Evolutionary conservation across 352 stramenopile species (phyloP).

Genomic region (Sclerospora graminicola): DNA sequence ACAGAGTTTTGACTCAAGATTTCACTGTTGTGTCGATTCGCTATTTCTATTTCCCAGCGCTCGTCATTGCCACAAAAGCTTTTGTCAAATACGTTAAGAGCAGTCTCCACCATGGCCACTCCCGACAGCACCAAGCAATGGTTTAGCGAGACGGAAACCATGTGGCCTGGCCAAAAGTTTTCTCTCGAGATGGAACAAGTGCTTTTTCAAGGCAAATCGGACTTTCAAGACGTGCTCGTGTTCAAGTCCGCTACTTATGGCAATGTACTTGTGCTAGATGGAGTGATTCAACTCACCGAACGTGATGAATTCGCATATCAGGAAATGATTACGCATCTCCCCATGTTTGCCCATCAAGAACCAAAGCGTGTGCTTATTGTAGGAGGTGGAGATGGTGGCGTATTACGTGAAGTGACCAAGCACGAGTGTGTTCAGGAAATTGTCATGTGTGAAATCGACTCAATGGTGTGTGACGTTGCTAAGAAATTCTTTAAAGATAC

Average conservation of each 20-base stretch:
- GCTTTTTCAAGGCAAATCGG: slow-evolving; percentile 93
- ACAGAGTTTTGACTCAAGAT: slow-evolving; percentile 10
- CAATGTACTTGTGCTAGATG: slow-evolving; percentile 97
- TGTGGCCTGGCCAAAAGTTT: slow-evolving; percentile 91
- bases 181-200: slow-evolving; percentile 90
- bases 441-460: slow-evolving; percentile 98
- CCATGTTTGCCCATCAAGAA: slow-evolving; percentile 92
- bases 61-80: no score
- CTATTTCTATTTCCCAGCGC: slow-evolving; percentile 2
- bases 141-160: slow-evolving; percentile 93
- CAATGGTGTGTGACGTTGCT: slow-evolving; percentile 92
- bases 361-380: slow-evolving; percentile 97
- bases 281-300: slow-evolving; percentile 98
- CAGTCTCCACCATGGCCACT: slow-evolving; percentile 22
- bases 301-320: slow-evolving; percentile 98
- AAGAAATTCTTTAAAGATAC: slow-evolving; percentile 90
- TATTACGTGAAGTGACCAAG: slow-evolving; percentile 92
- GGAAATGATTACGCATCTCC: slow-evolving; percentile 99
- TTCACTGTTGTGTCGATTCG: slow-evolving; percentile 10
- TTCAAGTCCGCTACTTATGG: slow-evolving; percentile 97
- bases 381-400: slow-evolving; percentile 95
- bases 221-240: slow-evolving; percentile 98
- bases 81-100: not conserved
- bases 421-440: slow-evolving; percentile 93
- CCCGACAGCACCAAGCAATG: slow-evolving; percentile 49